phyloP scores from a whole-genome alignment of 2,329 filamentous ascomycete genomes.

The Lachnellula suecica region DNA sequence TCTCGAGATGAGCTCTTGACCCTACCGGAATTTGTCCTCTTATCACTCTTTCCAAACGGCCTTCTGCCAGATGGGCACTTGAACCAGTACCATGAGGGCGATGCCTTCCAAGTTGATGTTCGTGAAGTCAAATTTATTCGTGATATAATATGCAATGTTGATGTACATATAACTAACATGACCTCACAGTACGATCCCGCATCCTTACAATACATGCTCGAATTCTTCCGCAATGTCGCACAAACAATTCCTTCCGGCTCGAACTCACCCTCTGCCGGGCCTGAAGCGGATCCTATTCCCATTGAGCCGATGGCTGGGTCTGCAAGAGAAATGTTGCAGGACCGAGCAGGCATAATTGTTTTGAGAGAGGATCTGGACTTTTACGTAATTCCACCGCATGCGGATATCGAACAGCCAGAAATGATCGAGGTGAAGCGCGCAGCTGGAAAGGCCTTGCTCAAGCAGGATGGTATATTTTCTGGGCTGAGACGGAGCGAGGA shows the following conservation, averaged over 20 bases:
- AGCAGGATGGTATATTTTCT: slow-evolving; percentile 93
- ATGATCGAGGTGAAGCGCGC: slow-evolving; percentile 97
- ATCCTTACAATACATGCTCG: slow-evolving; percentile 97
- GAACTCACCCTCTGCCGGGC: slow-evolving; percentile 63
- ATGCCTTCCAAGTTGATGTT: slow-evolving; percentile 97
- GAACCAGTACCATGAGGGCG: slow-evolving; percentile 87
- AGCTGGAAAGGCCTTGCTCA: slow-evolving; percentile 80
- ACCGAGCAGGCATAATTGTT: slow-evolving; percentile 94
- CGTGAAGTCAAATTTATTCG: slow-evolving; percentile 45
- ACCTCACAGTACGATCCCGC: slow-evolving; percentile 83
- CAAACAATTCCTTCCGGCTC: slow-evolving; percentile 85
- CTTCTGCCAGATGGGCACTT: slow-evolving; percentile 95
- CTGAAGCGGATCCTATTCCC: slow-evolving; percentile 63
- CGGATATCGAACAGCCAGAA: slow-evolving; percentile 80
- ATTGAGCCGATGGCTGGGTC: slow-evolving; percentile 72
- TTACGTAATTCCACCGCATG: slow-evolving; percentile 86
- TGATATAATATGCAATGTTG: slow-evolving; percentile 36
- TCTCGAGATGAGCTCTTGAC: slow-evolving; percentile 94
- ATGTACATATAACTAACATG: slow-evolving; percentile 43
- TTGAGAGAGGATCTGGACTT: slow-evolving; percentile 95
- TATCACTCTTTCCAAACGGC: slow-evolving; percentile 99
- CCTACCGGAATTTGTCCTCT: slow-evolving; percentile 91
- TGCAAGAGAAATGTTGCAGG: slow-evolving; percentile 76
- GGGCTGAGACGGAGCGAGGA: slow-evolving; percentile 94
- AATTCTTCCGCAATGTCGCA: slow-evolving; percentile 94